A percentile compares a stretch with the other conserved stretches of the same genome.
phyloP scores from a whole-genome alignment of 495 filamentous ascomycete genomes.

The Chaetomium tenue region DNA sequence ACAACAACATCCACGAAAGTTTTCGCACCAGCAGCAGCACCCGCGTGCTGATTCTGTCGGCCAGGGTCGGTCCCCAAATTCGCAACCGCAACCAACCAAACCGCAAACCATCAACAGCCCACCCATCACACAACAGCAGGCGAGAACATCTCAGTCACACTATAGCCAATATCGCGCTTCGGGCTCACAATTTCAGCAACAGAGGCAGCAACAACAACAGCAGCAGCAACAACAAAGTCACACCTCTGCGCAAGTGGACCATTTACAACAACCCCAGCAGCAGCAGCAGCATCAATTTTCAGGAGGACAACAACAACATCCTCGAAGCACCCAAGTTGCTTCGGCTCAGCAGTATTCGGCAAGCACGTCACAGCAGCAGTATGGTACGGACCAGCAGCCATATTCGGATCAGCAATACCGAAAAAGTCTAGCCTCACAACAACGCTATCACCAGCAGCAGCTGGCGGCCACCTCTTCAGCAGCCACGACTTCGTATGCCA shows the following conservation, averaged over 20 bases:
- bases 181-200: constrained; percentile 28
- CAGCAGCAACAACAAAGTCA: constrained; percentile 21
- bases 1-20: constrained; percentile 27
- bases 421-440: constrained; percentile 34
- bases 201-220: constrained; percentile 27
- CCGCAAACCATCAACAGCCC: constrained; percentile 24
- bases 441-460: constrained; percentile 47
- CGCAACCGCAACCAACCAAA: constrained; percentile 31
- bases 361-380: constrained; percentile 27
- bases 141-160: constrained; percentile 22
- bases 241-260: constrained; percentile 20
- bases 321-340: constrained; percentile 23
- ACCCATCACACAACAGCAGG: constrained; percentile 24
- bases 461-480: constrained; percentile 40
- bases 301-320: constrained; percentile 28
- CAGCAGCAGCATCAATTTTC: constrained; percentile 29
- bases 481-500: constrained; percentile 38
- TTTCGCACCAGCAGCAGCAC: constrained; percentile 24
- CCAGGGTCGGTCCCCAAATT: constrained; percentile 30
- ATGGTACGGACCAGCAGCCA: constrained; percentile 27
- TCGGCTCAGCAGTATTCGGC: constrained; percentile 29
- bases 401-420: constrained; percentile 28
- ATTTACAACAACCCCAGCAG: constrained; percentile 28
- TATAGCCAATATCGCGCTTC: constrained; percentile 29
- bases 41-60: constrained; percentile 22